These are phyloP conservation scores for Apiotrichum siamense DNA, from an alignment of 1,284 basidiomycete species.

Conservation along the genomic window DNA sequence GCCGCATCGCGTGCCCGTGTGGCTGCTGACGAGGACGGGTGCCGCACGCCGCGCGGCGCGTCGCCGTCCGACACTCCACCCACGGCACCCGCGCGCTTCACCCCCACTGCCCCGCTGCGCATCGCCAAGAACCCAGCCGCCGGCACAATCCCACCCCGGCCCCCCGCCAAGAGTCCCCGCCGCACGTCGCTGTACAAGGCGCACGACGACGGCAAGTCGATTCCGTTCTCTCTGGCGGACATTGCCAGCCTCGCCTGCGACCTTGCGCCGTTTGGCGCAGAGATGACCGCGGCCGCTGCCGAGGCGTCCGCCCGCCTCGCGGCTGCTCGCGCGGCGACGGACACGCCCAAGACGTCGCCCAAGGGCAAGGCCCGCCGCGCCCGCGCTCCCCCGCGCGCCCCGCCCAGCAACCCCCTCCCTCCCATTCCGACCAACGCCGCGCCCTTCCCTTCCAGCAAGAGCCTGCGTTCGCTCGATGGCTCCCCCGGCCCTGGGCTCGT, in stretches of 20 bases:
- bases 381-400: neutral
- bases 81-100: no score
- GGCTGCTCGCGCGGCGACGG: constrained; percentile 3
- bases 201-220: constrained; percentile 16
- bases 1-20: no score
- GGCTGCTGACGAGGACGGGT: no score
- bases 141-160: neutral
- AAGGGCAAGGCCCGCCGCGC: neutral
- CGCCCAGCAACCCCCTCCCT: neutral
- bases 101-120: no score
- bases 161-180: constrained; percentile 6
- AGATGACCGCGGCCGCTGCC: constrained; percentile 5
- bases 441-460: no score
- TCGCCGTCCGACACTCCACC: no score
- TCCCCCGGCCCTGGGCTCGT: neutral
- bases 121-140: no score
- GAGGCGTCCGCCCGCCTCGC: constrained; percentile 6
- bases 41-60: no score
- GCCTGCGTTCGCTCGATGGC: no score
- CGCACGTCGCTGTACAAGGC: constrained; percentile 12
- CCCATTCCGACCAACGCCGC: neutral
- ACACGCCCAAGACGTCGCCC: neutral
- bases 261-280: constrained; percentile 12
- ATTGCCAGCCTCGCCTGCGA: constrained; percentile 16
- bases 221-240: constrained; percentile 18